Evolutionary conservation across 225 moss, liverwort and hornwort genomes (phyloP), one percentile per base, ranked within the genome.

Genomic region (Physcomitrium patens): DNA sequence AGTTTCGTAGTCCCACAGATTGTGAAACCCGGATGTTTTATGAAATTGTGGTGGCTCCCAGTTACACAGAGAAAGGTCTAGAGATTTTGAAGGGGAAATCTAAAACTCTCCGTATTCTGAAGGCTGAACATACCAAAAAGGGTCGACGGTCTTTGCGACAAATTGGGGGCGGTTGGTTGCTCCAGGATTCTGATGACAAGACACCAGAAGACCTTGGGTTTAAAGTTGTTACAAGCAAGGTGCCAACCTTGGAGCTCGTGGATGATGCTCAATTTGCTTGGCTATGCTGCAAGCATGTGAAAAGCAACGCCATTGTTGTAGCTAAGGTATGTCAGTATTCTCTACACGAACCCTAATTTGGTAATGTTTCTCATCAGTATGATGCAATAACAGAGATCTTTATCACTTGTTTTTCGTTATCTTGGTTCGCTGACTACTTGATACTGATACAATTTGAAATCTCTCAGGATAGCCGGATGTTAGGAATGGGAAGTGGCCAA

Each of bases 401-500:
- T 43, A 18, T 62, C 24, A 47, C 24, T 8, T 51, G 16, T 9
- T 45, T 2, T 20, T 24, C 26, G 28, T 12, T 12, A 41, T 61
- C 31, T 54, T 53, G 52, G 24, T 16, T 58, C 28, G 23, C 10
- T 23, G 28, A 19, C 20, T 31, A 31, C 7, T 48, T 65, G 46
- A 54, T 48, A 50, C 63, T 70, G 12, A 18, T 17, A 17, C 27
- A 48, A 26, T 37, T 58, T 64, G 56, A 57, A 49, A 10, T 8
- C 66, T 71, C 61, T 46, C 88, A 96, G 94, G 88, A 95, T 52
- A 91, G 90, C 12, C 89, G 90, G 73, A 94, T 99, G 99, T 77
- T 95, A 77, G 99, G 97, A 8, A 99, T 99, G 99, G 95, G 93
- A 51, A 99, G 99, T 74, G 99, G 99, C n/a, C 99, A 99, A 80